phyloP scores from a whole-genome alignment of 495 filamentous ascomycete species.

The Aspergillus heteromorphus region DNA sequence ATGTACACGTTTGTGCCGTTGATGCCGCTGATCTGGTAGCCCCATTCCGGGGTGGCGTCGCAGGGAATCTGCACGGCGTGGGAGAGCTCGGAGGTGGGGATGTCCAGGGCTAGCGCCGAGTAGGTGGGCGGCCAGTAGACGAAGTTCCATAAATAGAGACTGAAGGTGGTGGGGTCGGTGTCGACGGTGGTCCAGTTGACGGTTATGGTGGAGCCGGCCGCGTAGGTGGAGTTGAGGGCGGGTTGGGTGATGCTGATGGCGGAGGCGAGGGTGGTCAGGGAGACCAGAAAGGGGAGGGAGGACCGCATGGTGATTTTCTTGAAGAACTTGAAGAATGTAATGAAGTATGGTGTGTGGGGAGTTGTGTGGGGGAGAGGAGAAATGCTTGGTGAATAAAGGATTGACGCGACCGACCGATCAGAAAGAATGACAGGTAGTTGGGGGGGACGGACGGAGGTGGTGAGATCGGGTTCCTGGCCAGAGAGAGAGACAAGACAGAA shows the following conservation, averaged over 20 bases:
- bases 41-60: constrained; percentile 32
- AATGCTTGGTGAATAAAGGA: too few species aligned
- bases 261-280: constrained; percentile 8
- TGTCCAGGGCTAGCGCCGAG: constrained; percentile 30
- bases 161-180: constrained; percentile 39
- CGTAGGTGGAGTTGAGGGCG: constrained; percentile 24
- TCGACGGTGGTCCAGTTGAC: constrained; percentile 42
- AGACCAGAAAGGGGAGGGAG: background rate
- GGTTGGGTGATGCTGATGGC: constrained; percentile 22
- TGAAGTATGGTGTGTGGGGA: too few species aligned
- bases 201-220: constrained; percentile 28
- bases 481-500: too few species aligned
- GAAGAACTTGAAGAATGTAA: too few species aligned
- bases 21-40: constrained; percentile 45
- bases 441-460: too few species aligned
- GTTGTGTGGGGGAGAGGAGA: too few species aligned
- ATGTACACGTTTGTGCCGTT: constrained; percentile 47
- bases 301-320: constrained; percentile 7
- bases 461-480: too few species aligned
- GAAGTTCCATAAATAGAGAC: constrained; percentile 46
- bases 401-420: too few species aligned
- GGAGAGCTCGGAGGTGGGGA: constrained; percentile 26
- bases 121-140: constrained; percentile 43
- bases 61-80: constrained; percentile 37
- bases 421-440: too few species aligned